Evolutionary conservation across 1,284 basidiomycete genomes (phyloP).

Genomic region (Cerrena zonata): DNA sequence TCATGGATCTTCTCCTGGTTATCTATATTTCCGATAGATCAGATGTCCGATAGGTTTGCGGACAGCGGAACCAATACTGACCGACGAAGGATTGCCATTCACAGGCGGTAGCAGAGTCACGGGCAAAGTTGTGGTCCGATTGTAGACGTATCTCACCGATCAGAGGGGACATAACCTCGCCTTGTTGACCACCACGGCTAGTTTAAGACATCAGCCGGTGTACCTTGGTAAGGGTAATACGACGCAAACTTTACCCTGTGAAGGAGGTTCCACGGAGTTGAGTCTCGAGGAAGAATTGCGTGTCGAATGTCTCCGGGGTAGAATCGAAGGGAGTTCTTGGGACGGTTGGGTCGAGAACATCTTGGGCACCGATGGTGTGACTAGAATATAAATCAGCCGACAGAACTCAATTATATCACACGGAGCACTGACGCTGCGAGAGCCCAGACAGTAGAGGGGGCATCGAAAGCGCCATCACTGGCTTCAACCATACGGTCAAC

Average conservation of each 20-base stretch:
- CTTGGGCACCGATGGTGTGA: conserved; percentile 25
- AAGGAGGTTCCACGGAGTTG: conserved; percentile 24
- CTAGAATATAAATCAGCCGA: not conserved
- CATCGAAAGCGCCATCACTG: conserved; percentile 12
- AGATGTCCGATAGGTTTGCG: conserved; percentile 7
- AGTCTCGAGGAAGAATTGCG: no score
- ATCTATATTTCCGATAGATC: conserved; percentile 1
- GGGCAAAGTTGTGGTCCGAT: conserved; percentile 31
- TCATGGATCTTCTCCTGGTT: conserved; percentile 25
- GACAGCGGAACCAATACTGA: conserved; percentile 26
- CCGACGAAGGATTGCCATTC: no score
- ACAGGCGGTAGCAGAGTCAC: conserved; percentile 25
- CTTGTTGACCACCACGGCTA: conserved; percentile 21
- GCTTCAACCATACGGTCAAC: conserved; percentile 3
- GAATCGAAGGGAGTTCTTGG: conserved; percentile 26
- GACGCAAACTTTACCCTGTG: conserved; percentile 26
- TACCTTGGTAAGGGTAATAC: not conserved
- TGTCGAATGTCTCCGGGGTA: conserved; percentile 22
- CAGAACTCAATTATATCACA: not conserved
- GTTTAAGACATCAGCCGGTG: not conserved
- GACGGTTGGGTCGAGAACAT: conserved; percentile 20
- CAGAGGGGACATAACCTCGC: conserved; percentile 33
- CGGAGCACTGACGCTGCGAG: conserved; percentile 1
- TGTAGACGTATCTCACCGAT: conserved; percentile 35
- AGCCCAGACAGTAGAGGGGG: not conserved